Base-by-base conservation (phyloP, 208 protist species). In the Phytomonas francai region DNA sequence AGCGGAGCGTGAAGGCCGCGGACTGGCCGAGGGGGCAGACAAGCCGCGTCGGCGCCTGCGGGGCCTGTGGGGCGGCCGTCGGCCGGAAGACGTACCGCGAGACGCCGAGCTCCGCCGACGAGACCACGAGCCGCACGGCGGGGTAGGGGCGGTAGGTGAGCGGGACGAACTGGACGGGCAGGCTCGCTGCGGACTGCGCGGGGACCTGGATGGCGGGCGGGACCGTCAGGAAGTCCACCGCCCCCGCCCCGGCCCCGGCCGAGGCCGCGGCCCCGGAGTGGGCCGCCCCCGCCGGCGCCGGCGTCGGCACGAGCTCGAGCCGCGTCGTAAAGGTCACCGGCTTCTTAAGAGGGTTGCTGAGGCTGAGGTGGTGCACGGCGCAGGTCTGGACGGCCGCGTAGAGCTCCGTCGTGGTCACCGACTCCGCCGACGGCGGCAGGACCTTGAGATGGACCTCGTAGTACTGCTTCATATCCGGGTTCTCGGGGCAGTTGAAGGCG, bases 261-360 rank as follows among this genome's bases (percentile, higher is more conserved):
- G n/a, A 28, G 27, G 66, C 27, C 30, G 56, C 5, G 58, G 33
- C 28, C 22, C 11, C 34, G 51, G 11, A 30, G 16, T 16, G n/a
- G 9, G 33, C 59, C 28, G 61, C 66, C 36, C 62, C 30, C n/a
- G 54, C 65, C n/a, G 36, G 19, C 28, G 58, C 4, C 30, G 59
- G 68, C 82, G 69, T 79, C 49, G 74, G 73, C 19, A 64, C 73
- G 45, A 71, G 79, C 56, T 88, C 88, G 19, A 91, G 63, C 68
- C 78, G 87, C 36, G 72, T 81, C 5, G 59, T 83, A 39, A 97
- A 77, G 9, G 71, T 85, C 32, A 91, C 87, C 12, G 81, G 72
- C 68, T 87, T 87, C 3, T 65, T 57, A 0, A 98, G 83, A 12
- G 94, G 93, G 81, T 98, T 99, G 33, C 78, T 83, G 60, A 99